Percentiles rank a stretch among this genome's conserved stretches.
Evolutionary conservation across 306 rosid genomes (phyloP).

Genomic region (Medicago ruthenica): DNA sequence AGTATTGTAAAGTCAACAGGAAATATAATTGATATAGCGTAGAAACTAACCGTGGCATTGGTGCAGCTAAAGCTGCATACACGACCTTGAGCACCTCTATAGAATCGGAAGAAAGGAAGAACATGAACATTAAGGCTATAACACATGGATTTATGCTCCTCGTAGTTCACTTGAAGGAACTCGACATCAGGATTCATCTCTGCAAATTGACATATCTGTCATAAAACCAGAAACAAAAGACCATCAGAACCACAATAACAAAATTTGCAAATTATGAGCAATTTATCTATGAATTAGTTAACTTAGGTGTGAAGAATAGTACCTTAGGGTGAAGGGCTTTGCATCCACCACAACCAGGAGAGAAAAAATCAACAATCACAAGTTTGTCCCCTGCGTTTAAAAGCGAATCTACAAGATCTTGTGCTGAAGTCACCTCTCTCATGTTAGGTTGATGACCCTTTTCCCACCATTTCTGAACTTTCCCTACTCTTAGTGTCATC

Average conservation of each 20-base stretch:
- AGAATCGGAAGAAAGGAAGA: conserved; percentile 89
- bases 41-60: conserved; percentile 80
- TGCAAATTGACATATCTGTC: conserved; percentile 84
- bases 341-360: conserved; percentile 99
- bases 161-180: conserved; percentile 83
- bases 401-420: conserved; percentile 82
- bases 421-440: conserved; percentile 74
- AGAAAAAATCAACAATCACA: conserved; percentile 82
- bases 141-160: conserved; percentile 85
- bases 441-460: conserved; percentile 79
- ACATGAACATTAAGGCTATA: conserved; percentile 90
- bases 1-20: conserved; percentile 1
- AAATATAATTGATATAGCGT: conserved; percentile 4
- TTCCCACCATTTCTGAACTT: conserved; percentile 89
- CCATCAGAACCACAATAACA: conserved; percentile 12
- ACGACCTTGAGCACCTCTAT: conserved; percentile 91
- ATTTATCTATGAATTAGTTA: background rate
- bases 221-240: conserved; percentile 5
- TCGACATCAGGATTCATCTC: conserved; percentile 84
- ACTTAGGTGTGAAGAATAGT: background rate
- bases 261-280: background rate
- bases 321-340: conserved; percentile 96
- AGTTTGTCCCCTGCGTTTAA: conserved; percentile 78
- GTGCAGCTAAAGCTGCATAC: conserved; percentile 95
- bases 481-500: conserved; percentile 62